These are phyloP conservation scores for Orbilia oligospora DNA, from an alignment of 2,329 filamentous ascomycete species.

Conservation along the genomic window DNA sequence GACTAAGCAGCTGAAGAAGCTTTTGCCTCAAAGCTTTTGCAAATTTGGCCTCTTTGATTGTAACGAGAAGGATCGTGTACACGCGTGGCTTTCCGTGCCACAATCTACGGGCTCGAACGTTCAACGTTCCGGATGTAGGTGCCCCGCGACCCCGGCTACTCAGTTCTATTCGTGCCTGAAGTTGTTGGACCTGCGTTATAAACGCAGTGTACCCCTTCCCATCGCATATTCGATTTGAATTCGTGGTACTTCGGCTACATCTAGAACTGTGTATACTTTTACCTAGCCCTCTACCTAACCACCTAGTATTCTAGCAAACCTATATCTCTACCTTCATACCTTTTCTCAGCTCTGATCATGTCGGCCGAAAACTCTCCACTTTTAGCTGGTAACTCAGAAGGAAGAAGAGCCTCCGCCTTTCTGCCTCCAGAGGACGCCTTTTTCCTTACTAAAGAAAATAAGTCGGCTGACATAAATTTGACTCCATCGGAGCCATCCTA, in stretches of 20 bases:
- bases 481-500: neutral
- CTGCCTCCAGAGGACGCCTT: conserved; percentile 15
- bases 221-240: too few species aligned
- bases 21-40: neutral
- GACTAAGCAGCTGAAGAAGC: neutral
- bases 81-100: neutral
- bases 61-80: neutral
- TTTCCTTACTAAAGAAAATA: neutral
- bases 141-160: too few species aligned
- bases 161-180: neutral
- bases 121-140: neutral
- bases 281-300: too few species aligned
- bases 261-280: too few species aligned
- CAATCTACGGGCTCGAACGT: too few species aligned
- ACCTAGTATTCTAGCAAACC: neutral
- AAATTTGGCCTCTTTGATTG: too few species aligned
- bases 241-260: too few species aligned
- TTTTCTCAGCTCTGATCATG: neutral
- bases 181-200: neutral
- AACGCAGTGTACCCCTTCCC: neutral
- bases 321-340: neutral
- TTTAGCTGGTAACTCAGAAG: neutral
- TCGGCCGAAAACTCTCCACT: neutral
- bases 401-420: conserved; percentile 6
- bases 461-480: neutral